A percentile compares a stretch with the other conserved stretches of the same genome.
phyloP scores from a whole-genome alignment of 2,329 filamentous ascomycete genomes.

The Aurifilum marmelostoma region DNA sequence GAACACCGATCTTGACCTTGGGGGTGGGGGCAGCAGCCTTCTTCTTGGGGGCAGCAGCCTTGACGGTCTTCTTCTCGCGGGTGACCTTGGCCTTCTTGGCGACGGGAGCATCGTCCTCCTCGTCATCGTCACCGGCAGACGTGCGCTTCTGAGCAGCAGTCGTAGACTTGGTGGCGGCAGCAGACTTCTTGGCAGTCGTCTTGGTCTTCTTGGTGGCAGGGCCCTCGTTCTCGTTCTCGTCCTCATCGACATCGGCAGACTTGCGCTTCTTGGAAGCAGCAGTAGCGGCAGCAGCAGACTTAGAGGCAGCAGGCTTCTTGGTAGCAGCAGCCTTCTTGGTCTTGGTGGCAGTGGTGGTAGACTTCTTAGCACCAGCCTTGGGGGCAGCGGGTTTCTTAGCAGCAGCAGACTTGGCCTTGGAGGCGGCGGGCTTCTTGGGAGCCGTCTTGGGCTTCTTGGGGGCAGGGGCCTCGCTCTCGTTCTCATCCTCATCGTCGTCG shows the following conservation, averaged over 20 bases:
- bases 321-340: slow-evolving; percentile 28
- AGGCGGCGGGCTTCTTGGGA: slow-evolving; percentile 27
- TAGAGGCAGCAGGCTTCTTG: slow-evolving; percentile 1
- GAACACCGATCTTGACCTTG: slow-evolving; percentile 33
- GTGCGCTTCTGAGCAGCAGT: slow-evolving; percentile 35
- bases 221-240: slow-evolving; percentile 55
- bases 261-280: slow-evolving; percentile 23
- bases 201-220: slow-evolving; percentile 46
- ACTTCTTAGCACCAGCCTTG: slow-evolving; percentile 14
- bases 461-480: not conserved
- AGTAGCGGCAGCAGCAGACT: slow-evolving; percentile 13
- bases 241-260: slow-evolving; percentile 31
- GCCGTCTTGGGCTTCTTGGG: slow-evolving; percentile 12
- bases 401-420: slow-evolving; percentile 23
- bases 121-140: slow-evolving; percentile 30
- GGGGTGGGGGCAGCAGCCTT: not conserved
- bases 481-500: slow-evolving; percentile 8
- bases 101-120: slow-evolving; percentile 38
- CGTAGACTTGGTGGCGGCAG: slow-evolving; percentile 12
- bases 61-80: slow-evolving; percentile 52
- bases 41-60: slow-evolving; percentile 29
- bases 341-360: slow-evolving; percentile 30
- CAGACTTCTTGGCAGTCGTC: slow-evolving; percentile 25
- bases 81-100: slow-evolving; percentile 33
- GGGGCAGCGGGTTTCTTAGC: not conserved